These are phyloP conservation scores for Rhododendron kiyosumense DNA, from an alignment of 148 eudicot genomes.

Conservation along the genomic window DNA sequence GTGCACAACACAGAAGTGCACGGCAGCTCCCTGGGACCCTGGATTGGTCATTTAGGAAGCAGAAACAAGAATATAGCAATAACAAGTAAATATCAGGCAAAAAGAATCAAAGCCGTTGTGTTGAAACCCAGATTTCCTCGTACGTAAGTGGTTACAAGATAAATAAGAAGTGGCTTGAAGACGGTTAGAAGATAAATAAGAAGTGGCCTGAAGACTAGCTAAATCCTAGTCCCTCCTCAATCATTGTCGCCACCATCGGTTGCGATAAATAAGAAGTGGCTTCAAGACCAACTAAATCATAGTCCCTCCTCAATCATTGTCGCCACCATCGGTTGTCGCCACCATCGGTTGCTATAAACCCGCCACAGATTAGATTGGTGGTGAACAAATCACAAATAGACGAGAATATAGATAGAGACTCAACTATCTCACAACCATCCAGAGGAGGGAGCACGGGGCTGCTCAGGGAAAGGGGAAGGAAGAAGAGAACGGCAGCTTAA, in stretches of 20 bases:
- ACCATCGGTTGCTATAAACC: neutral
- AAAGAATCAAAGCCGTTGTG: neutral
- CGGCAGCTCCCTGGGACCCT: neutral
- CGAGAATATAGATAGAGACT: neutral
- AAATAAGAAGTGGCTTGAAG: neutral
- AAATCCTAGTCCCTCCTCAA: too few species aligned
- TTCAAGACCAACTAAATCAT: neutral
- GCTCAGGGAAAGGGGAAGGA: neutral
- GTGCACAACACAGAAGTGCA: too few species aligned
- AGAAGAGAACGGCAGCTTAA: neutral
- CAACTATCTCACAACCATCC: neutral
- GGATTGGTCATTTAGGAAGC: neutral
- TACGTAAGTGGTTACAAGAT: neutral
- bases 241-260: too few species aligned
- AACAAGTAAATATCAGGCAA: neutral
- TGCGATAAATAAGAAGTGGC: neutral
- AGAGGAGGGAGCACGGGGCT: neutral
- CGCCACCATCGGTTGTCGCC: neutral
- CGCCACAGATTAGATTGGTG: too few species aligned
- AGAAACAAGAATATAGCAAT: neutral
- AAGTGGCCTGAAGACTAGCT: too few species aligned
- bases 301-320: neutral
- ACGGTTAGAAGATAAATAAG: too few species aligned
- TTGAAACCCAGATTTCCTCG: neutral
- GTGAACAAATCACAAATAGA: too few species aligned